A percentile compares a stretch with the other conserved stretches of the same genome.
Conservation (phyloP, 345 rosid species). For the Nasturtium officinale region DNA sequence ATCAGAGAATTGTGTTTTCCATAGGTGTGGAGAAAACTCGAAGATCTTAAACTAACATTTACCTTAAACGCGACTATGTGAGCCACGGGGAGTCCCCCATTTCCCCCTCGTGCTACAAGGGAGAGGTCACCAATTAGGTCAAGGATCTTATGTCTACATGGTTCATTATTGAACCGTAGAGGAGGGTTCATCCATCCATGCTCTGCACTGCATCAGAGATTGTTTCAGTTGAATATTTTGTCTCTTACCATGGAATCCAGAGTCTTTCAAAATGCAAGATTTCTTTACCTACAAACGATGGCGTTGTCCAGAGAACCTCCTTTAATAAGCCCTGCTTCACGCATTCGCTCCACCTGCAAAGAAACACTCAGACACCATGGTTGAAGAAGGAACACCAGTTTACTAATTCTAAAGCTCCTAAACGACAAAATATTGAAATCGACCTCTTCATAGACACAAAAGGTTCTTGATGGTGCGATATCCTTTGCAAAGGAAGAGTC, state of each 20-base stretch:
- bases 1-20: neutral
- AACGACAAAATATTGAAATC: slow-evolving; percentile 10
- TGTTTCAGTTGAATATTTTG: neutral
- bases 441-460: slow-evolving; percentile 87
- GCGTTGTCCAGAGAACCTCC: slow-evolving; percentile 89
- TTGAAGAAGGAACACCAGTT: slow-evolving; percentile 12
- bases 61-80: slow-evolving; percentile 78
- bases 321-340: slow-evolving; percentile 69
- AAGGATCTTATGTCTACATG: slow-evolving; percentile 86
- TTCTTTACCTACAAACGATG: slow-evolving; percentile 76
- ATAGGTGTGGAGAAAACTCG: neutral
- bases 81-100: slow-evolving; percentile 84
- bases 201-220: slow-evolving; percentile 48
- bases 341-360: slow-evolving; percentile 77
- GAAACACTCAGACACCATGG: slow-evolving; percentile 5
- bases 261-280: slow-evolving; percentile 17
- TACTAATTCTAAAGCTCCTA: neutral
- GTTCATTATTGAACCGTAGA: slow-evolving; percentile 66
- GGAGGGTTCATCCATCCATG: slow-evolving; percentile 94
- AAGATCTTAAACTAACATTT: neutral
- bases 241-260: neutral
- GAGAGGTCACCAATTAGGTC: slow-evolving; percentile 91
- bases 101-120: slow-evolving; percentile 63
- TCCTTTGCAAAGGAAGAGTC: slow-evolving; percentile 51
- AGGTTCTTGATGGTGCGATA: slow-evolving; percentile 78